These are phyloP conservation scores for Nicotiana otophora DNA, from an alignment of 257 asterid species.

Conservation along the genomic window DNA sequence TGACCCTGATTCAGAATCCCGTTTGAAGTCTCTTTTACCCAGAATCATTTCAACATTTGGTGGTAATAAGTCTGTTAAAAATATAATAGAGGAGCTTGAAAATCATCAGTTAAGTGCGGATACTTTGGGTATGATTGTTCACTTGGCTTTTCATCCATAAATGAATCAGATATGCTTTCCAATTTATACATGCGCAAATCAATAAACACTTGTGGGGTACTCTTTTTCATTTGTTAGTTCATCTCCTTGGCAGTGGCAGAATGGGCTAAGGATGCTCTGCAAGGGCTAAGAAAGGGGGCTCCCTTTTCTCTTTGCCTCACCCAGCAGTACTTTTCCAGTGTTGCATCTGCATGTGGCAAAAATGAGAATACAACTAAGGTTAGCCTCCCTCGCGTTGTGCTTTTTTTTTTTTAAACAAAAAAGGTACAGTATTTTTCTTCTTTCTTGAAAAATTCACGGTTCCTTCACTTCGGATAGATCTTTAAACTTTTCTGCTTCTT, in stretches of 20 bases:
- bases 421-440: background rate
- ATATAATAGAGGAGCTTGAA: slow-evolving; percentile 68
- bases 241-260: slow-evolving; percentile 62
- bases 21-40: slow-evolving; percentile 74
- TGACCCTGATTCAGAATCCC: slow-evolving; percentile 79
- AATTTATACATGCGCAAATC: background rate
- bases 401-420: background rate
- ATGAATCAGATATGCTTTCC: background rate
- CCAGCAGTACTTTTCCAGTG: slow-evolving; percentile 57
- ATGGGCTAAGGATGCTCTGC: slow-evolving; percentile 95
- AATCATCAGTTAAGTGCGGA: slow-evolving; percentile 73
- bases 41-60: slow-evolving; percentile 78
- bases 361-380: slow-evolving; percentile 47
- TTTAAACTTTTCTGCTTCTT: background rate
- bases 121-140: slow-evolving; percentile 50
- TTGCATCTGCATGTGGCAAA: slow-evolving; percentile 63
- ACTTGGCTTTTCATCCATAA: background rate
- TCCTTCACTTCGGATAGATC: background rate
- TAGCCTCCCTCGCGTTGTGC: slow-evolving; percentile 10
- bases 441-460: background rate
- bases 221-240: background rate
- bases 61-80: slow-evolving; percentile 58
- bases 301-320: slow-evolving; percentile 92
- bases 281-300: slow-evolving; percentile 87
- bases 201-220: background rate